These are phyloP conservation scores for Cordyceps pruinosa DNA, from an alignment of 2,329 filamentous ascomycete genomes.

Conservation along the genomic window DNA sequence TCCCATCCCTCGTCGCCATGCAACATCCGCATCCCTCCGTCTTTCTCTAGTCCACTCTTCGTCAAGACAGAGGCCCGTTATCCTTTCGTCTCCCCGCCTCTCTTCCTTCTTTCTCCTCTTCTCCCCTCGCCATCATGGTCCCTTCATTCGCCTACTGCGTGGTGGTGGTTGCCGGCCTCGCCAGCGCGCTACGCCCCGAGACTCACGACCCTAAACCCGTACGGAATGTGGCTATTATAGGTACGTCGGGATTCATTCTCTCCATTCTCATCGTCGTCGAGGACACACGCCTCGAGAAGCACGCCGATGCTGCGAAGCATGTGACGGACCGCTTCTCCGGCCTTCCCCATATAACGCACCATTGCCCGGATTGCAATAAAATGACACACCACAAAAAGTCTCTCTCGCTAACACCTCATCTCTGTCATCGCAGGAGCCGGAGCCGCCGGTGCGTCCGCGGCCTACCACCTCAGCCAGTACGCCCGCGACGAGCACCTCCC, in stretches of 20 bases:
- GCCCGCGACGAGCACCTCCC: conserved; percentile 52
- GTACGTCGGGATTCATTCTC: conserved; percentile 20
- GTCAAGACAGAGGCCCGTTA: background rate
- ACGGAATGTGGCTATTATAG: conserved; percentile 31
- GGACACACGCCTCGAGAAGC: background rate
- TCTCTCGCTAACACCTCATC: background rate
- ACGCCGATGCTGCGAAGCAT: background rate
- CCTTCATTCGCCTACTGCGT: background rate
- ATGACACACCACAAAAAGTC: no score
- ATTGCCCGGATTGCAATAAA: background rate
- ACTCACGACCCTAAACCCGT: conserved; percentile 15
- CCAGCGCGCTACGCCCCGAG: conserved; percentile 8
- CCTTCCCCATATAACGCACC: no score
- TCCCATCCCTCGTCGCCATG: background rate
- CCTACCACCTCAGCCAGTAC: conserved; percentile 73
- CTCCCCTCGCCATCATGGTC: background rate
- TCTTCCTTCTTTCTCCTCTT: background rate
- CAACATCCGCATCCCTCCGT: background rate
- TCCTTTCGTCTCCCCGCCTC: background rate
- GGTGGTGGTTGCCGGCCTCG: conserved; percentile 14
- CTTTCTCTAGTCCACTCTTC: background rate
- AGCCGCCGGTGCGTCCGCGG: conserved; percentile 77
- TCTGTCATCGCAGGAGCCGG: conserved; percentile 65
- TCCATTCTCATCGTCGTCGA: no score
- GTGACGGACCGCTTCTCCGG: background rate